Evolutionary conservation across 163 green algal species (phyloP), one percentile per base, ranked within the genome.

Genomic region (Volvox carteri): DNA sequence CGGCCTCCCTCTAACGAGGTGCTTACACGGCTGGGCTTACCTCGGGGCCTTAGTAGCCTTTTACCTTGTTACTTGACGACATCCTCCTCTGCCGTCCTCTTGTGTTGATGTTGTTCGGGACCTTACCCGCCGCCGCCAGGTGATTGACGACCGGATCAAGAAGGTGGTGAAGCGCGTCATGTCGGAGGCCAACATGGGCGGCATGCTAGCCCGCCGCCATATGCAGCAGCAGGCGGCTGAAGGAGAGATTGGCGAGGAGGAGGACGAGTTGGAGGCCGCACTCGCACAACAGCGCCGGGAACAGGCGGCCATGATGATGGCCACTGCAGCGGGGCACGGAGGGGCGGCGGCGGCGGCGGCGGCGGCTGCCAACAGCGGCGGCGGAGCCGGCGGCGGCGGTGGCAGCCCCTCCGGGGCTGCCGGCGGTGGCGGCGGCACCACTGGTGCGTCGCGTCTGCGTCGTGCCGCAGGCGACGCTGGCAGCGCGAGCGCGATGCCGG

Each of bases 121-220:
- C n/a, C n/a, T n/a, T n/a, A n/a, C n/a, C n/a, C n/a, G n/a, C n/a
- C n/a, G n/a, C n/a, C n/a, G n/a, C 7, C 83, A 88, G 83, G 83
- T 92, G 35, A 93, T 93, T 14, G 90, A 93, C 46, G 84, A 93
- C 84, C 87, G 87, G 68, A 92, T 92, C 48, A 89, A 92, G 50
- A 92, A 92, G 87, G 84, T 93, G 8, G 87, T 93, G 5, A 93
- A 93, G 87, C 90, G 90, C 41, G 90, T 93, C 52, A 89, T 88
- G 46, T 91, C 84, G 25, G 90, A 92, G 48, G 87, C 90, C 48
- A 84, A 90, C 68, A 84, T 92, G 37, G 83, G 83, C 0, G 83
- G 83, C 35, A 58, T 88, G 68, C 83, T 88, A 44, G 83, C 50
- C 16, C 67, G 83, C 33, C 52, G 67, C 46, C 72, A 80, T 25